A percentile compares a stretch with the other conserved stretches of the same genome.
These are phyloP conservation scores for Tinospora cordifolia DNA, from an alignment of 164 flowering plant genomes.

Conservation along the genomic window DNA sequence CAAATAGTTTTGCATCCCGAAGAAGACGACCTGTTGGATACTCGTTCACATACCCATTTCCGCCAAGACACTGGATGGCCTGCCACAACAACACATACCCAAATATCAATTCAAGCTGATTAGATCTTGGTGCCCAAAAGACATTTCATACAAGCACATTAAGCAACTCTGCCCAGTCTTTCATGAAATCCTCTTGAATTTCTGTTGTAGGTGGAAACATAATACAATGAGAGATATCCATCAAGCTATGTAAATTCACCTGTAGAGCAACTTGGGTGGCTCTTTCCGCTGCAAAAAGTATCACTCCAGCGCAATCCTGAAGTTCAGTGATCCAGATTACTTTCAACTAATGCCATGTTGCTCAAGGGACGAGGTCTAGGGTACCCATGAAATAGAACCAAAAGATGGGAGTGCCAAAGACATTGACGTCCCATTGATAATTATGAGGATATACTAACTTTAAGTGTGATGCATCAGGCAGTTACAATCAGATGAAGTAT, in stretches of 20 bases:
- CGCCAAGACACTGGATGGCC: constrained; percentile 96
- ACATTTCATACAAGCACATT: no score
- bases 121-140: neutral
- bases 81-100: constrained; percentile 20
- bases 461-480: neutral
- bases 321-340: constrained; percentile 14
- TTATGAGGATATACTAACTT: neutral
- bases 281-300: constrained; percentile 87
- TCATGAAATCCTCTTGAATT: no score
- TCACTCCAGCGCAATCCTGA: constrained; percentile 97
- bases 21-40: constrained; percentile 91
- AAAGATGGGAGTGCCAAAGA: neutral
- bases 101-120: neutral
- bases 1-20: constrained; percentile 93
- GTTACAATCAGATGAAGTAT: neutral
- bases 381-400: no score
- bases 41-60: constrained; percentile 94
- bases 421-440: neutral
- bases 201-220: no score
- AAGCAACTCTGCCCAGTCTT: no score
- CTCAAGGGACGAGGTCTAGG: neutral
- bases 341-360: neutral
- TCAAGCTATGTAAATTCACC: constrained; percentile 33
- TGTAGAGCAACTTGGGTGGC: constrained; percentile 98
- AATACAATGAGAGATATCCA: neutral